phyloP scores from a whole-genome alignment of 345 rosid genomes.

The Sapria himalayana region DNA sequence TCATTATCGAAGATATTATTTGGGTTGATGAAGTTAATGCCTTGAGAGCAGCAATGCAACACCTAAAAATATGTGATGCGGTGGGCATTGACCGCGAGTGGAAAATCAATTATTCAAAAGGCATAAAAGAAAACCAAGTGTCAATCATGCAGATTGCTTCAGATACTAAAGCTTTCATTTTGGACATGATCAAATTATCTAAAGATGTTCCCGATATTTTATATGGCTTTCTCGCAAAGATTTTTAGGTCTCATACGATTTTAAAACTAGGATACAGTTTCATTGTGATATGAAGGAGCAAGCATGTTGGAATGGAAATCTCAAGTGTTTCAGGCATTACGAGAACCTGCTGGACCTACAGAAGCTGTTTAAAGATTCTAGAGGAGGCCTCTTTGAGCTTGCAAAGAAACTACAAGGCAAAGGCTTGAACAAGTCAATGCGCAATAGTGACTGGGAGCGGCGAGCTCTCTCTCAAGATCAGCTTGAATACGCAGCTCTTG shows the following conservation, averaged over 20 bases:
- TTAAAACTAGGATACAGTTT: constrained; percentile 73
- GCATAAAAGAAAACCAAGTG: constrained; percentile 65
- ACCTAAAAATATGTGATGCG: constrained; percentile 49
- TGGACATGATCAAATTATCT: constrained; percentile 72
- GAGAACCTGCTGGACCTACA: constrained; percentile 73
- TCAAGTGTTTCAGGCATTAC: constrained; percentile 67
- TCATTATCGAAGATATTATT: constrained; percentile 32
- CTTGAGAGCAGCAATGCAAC: constrained; percentile 28
- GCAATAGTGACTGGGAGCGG: constrained; percentile 77
- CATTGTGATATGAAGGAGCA: constrained; percentile 60
- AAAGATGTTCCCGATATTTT: constrained; percentile 38
- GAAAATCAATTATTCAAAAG: constrained; percentile 74
- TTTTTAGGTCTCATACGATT: constrained; percentile 48
- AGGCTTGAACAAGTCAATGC: constrained; percentile 73
- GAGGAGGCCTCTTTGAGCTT: constrained; percentile 76
- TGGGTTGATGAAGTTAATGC: constrained; percentile 67
- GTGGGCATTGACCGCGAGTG: constrained; percentile 87
- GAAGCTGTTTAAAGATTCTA: constrained; percentile 38
- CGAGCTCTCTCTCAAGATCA: constrained; percentile 62
- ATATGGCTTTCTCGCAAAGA: constrained; percentile 45
- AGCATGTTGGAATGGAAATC: constrained; percentile 36
- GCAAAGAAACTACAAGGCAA: constrained; percentile 78
- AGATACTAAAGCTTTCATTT: constrained; percentile 42
- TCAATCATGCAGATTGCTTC: constrained; percentile 88
- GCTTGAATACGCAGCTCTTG: constrained; percentile 89